These are phyloP conservation scores for Chalara sp. DNA, from an alignment of 2,329 filamentous ascomycete genomes.

Conservation along the genomic window DNA sequence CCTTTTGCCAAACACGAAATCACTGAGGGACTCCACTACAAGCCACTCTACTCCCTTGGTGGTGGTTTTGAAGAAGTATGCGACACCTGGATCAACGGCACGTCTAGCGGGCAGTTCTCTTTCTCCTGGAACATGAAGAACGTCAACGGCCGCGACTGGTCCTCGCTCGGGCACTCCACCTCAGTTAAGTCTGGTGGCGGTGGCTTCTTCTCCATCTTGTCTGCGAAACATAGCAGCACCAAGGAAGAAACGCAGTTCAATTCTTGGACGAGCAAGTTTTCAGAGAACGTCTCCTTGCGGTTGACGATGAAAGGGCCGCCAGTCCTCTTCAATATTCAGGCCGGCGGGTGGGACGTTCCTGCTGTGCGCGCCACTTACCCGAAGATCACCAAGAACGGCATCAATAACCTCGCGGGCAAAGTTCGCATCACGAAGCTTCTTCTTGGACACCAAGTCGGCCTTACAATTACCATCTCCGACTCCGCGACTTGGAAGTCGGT, in stretches of 20 bases:
- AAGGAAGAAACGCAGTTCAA: neutral
- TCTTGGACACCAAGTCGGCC: conserved; percentile 7
- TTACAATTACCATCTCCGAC: conserved; percentile 9
- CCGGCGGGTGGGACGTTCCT: conserved; percentile 3
- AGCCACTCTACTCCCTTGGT: conserved; percentile 4
- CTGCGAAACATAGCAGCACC: neutral
- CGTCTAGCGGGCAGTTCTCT: neutral
- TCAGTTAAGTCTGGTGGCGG: neutral
- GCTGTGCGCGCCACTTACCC: conserved; percentile 7
- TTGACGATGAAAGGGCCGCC: neutral
- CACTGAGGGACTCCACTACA: conserved; percentile 7
- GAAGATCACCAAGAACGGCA: neutral
- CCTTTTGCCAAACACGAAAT: conserved; percentile 3
- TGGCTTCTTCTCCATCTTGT: neutral
- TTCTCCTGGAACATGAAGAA: conserved; percentile 6
- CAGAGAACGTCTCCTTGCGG: neutral
- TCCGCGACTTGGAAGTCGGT: conserved; percentile 4
- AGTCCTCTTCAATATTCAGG: neutral
- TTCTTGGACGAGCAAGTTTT: neutral
- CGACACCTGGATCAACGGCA: conserved; percentile 9
- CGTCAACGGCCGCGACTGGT: conserved; percentile 8
- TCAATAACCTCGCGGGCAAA: conserved; percentile 5
- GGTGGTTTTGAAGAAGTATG: conserved; percentile 6
- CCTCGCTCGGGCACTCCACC: conserved; percentile 3
- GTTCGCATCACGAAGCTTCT: conserved; percentile 5